These are phyloP conservation scores for Poa annua DNA, from an alignment of 176 grass and related monocot genomes.

Conservation along the genomic window DNA sequence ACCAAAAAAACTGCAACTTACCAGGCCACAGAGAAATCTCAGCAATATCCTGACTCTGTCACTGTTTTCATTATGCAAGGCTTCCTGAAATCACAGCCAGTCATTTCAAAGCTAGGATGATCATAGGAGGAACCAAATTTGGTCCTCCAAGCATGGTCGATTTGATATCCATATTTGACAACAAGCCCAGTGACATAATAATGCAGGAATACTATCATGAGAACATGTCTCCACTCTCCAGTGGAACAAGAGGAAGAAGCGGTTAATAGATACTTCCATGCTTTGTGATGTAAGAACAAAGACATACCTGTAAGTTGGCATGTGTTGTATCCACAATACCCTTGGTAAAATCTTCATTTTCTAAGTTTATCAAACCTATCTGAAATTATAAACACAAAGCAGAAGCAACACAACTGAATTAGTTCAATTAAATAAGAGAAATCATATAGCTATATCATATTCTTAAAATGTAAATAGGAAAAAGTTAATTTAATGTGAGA, in stretches of 20 bases:
- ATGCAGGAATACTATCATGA: conserved; percentile 8
- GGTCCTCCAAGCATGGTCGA: conserved; percentile 8
- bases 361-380: conserved; percentile 97
- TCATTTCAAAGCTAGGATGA: conserved; percentile 19
- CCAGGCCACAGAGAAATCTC: conserved; percentile 87
- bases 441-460: conserved; percentile 17
- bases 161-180: not conserved
- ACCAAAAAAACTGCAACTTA: conserved; percentile 45
- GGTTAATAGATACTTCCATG: not conserved
- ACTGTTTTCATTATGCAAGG: conserved; percentile 75
- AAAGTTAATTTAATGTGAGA: conserved; percentile 7
- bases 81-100: conserved; percentile 64
- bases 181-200: not conserved
- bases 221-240: conserved; percentile 8
- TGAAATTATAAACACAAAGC: conserved; percentile 42
- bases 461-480: not conserved
- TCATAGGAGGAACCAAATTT: conserved; percentile 21
- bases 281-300: conserved; percentile 20
- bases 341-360: conserved; percentile 92
- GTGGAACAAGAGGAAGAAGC: not conserved
- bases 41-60: conserved; percentile 86
- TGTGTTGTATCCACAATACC: conserved; percentile 69
- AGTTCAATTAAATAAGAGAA: conserved; percentile 30
- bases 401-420: conserved; percentile 26
- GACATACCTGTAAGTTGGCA: conserved; percentile 62